These are phyloP conservation scores for Colletotrichum ledebouriae DNA, from an alignment of 2,329 filamentous ascomycete genomes.

Conservation along the genomic window DNA sequence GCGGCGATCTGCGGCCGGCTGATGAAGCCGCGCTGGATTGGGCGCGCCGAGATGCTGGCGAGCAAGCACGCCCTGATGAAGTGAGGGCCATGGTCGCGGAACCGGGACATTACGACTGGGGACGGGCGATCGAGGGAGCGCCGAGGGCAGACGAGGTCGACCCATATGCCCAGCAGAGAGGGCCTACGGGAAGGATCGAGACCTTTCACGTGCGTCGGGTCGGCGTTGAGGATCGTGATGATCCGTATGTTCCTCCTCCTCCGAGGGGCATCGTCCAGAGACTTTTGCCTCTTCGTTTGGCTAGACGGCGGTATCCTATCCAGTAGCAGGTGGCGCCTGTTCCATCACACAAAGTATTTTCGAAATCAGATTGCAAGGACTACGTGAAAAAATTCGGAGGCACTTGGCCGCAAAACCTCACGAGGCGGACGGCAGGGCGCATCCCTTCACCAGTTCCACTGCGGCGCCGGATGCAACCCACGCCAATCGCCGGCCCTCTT, in stretches of 20 bases:
- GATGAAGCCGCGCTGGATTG: background rate
- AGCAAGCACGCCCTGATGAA: background rate
- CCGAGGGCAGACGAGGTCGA: background rate
- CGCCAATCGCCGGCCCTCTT: background rate
- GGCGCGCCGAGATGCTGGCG: background rate
- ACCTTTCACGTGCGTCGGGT: background rate
- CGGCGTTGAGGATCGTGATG: background rate
- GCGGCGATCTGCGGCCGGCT: background rate
- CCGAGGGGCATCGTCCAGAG: background rate
- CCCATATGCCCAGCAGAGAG: background rate
- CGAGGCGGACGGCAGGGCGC: no score
- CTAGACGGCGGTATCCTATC: background rate
- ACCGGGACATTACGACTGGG: constrained; percentile 42
- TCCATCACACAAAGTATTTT: no score
- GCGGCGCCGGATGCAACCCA: background rate
- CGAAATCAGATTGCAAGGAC: no score
- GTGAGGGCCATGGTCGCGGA: background rate
- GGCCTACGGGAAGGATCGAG: background rate
- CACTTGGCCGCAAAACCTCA: no score
- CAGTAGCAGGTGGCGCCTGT: background rate
- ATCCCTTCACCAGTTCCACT: background rate
- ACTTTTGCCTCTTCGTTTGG: background rate
- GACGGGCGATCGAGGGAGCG: constrained; percentile 1
- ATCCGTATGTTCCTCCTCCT: background rate
- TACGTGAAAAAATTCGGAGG: no score